phyloP scores from a whole-genome alignment of 495 filamentous ascomycete species.

The Aspergillus panamensis region DNA sequence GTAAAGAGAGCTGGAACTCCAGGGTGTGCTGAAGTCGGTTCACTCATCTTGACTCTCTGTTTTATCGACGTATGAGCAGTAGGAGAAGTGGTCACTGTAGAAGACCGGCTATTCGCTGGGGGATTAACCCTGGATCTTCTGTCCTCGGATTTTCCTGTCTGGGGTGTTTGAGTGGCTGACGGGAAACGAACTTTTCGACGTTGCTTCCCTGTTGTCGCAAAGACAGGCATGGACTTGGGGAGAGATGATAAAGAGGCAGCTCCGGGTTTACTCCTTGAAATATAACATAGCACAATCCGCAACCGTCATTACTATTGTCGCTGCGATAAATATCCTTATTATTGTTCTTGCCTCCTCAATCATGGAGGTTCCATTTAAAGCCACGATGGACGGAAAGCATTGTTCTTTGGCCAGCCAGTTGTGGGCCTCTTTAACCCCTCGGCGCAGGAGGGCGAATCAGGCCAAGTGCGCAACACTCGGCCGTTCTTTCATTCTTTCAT shows the following conservation, averaged over 20 bases:
- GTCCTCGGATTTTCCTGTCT: conserved; percentile 14
- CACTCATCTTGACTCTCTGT: conserved; percentile 15
- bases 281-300: background rate
- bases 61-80: conserved; percentile 16
- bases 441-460: conserved; percentile 12
- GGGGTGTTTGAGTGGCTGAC: conserved; percentile 18
- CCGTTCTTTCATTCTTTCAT: background rate
- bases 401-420: conserved; percentile 16
- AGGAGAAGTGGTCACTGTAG: conserved; percentile 18
- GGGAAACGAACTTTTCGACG: conserved; percentile 44
- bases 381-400: conserved; percentile 10
- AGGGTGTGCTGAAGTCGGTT: conserved; percentile 25
- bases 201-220: conserved; percentile 32
- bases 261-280: conserved; percentile 4
- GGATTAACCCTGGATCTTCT: conserved; percentile 9
- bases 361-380: background rate
- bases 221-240: conserved; percentile 30
- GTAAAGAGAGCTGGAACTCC: conserved; percentile 66
- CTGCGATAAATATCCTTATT: background rate
- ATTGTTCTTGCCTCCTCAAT: conserved; percentile 15
- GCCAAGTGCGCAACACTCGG: conserved; percentile 16
- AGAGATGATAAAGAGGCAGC: conserved; percentile 6
- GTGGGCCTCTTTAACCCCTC: conserved; percentile 5
- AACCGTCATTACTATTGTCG: conserved; percentile 7
- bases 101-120: conserved; percentile 3